phyloP scores from a whole-genome alignment of 768 basidiomycete genomes.

The Phlebiopsis gigantea region DNA sequence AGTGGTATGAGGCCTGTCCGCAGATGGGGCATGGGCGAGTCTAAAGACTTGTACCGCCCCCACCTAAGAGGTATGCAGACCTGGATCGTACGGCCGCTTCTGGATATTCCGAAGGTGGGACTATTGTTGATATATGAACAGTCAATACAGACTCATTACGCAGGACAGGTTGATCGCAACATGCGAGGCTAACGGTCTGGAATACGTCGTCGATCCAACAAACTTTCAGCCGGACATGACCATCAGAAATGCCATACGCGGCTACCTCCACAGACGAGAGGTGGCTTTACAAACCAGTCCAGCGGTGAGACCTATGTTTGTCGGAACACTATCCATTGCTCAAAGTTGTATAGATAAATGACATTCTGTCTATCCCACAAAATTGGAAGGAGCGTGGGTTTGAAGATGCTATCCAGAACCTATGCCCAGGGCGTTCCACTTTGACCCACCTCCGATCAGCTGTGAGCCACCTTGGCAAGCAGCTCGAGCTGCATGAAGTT shows the following conservation, averaged over 20 bases:
- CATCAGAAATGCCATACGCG: conserved; percentile 68
- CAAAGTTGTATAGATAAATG: neutral
- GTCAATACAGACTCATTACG: neutral
- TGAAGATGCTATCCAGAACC: neutral
- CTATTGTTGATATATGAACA: neutral
- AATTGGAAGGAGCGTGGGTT: neutral
- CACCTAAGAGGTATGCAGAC: conserved; percentile 55
- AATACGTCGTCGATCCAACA: conserved; percentile 62
- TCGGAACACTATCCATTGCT: too few species aligned
- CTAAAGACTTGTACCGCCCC: conserved; percentile 25
- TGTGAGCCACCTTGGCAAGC: neutral
- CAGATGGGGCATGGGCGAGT: conserved; percentile 74
- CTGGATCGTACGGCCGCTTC: conserved; percentile 71
- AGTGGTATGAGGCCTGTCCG: conserved; percentile 64
- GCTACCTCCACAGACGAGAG: conserved; percentile 27
- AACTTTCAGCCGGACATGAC: conserved; percentile 75
- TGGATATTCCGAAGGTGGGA: conserved; percentile 63
- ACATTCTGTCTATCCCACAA: neutral
- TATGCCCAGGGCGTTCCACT: neutral
- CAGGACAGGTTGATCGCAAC: conserved; percentile 81
- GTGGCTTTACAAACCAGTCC: too few species aligned
- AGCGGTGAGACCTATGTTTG: too few species aligned
- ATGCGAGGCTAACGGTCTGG: conserved; percentile 54
- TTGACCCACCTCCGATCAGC: neutral
- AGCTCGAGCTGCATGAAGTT: conserved; percentile 1